Base-by-base conservation (phyloP, 306 rosid genomes). In the Leucaena leucocephala region DNA sequence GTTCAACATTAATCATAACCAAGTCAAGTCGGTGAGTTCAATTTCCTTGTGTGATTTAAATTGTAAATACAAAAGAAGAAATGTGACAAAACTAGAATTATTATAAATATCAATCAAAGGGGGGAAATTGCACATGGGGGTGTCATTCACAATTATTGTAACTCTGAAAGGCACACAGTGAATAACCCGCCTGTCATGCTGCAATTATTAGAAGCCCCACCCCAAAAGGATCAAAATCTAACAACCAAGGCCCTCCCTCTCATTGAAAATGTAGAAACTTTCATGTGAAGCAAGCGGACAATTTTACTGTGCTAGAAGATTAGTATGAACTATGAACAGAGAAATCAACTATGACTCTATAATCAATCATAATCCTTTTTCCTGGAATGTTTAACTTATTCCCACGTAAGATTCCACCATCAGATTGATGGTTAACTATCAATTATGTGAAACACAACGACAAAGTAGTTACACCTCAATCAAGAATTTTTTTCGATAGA, bases 161-260 rank as follows among this genome's bases (percentile, higher is more conserved):
- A 57, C 13, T 44, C 40, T 46, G 72, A 62, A 63, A 5, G 39
- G 27, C 45, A 63, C 78, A 79, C 70, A 49, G 78, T 81, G 55
- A 74, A 64, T 12, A 50, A 72, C 89, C 89, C 82, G 85, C 74
- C 87, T 83, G 87, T 80, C 82, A 76, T 68, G 35, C 2, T 3
- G 81, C 79, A 61, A 46, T 38, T 38, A 54, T 38, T 38, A 54
- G 4, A 5, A 42, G 72, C 68, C 76, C 40, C 75, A 34, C 8
- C 40, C 40, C 2, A 14, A 16, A 64, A 48, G 46, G 15, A 3
- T 14, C 1, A 39, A 40, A 42, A 11, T 33, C 67, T 33, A 61
- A 59, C 17, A 59, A 59, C 17, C 39, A 59, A 22, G 15, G 6
- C 35, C 8, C 15, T 57, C 35, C 8, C 15, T 57, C 11, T 49